A percentile compares a stretch with the other conserved stretches of the same genome.
These are phyloP conservation scores for Styphnolobium japonicum DNA, from an alignment of 306 rosid genomes.

Conservation along the genomic window DNA sequence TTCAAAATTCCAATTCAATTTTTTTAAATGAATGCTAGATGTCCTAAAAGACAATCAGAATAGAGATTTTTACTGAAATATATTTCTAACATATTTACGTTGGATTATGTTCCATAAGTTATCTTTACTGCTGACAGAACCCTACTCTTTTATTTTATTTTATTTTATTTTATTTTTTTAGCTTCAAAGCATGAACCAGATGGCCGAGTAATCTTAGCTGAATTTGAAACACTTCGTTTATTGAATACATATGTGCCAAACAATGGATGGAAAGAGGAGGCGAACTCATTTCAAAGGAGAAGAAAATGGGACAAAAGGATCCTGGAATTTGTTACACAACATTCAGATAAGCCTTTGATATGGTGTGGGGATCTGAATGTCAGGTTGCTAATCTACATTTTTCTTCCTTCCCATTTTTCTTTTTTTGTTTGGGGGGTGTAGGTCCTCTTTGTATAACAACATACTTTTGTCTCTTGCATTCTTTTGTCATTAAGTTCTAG, in stretches of 20 bases:
- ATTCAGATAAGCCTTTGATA: constrained; percentile 88
- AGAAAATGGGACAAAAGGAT: constrained; percentile 97
- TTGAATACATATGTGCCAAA: constrained; percentile 92
- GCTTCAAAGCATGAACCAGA: constrained; percentile 95
- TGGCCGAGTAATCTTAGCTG: constrained; percentile 91
- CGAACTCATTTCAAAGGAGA: constrained; percentile 87
- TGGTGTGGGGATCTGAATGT: constrained; percentile 99
- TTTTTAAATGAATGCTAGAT: not conserved
- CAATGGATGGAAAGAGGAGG: constrained; percentile 99
- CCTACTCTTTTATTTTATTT: too few relatives aligned
- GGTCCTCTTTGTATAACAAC: constrained; percentile 16
- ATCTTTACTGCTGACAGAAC: constrained; percentile 22
- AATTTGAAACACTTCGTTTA: constrained; percentile 73
- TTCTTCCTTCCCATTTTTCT: not conserved
- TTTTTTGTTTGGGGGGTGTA: not conserved
- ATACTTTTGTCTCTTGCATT: constrained; percentile 13
- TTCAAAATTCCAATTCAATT: not conserved
- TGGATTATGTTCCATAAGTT: constrained; percentile 1
- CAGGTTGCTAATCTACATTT: constrained; percentile 51
- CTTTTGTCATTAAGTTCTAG: constrained; percentile 11
- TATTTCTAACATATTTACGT: constrained; percentile 5
- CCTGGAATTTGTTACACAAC: constrained; percentile 69
- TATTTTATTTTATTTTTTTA: constrained; percentile 46
- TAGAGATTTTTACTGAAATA: not conserved
- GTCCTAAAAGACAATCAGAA: not conserved